Conservation (phyloP, 768 basidiomycete genomes). For the Boletus pseudopeckii region DNA sequence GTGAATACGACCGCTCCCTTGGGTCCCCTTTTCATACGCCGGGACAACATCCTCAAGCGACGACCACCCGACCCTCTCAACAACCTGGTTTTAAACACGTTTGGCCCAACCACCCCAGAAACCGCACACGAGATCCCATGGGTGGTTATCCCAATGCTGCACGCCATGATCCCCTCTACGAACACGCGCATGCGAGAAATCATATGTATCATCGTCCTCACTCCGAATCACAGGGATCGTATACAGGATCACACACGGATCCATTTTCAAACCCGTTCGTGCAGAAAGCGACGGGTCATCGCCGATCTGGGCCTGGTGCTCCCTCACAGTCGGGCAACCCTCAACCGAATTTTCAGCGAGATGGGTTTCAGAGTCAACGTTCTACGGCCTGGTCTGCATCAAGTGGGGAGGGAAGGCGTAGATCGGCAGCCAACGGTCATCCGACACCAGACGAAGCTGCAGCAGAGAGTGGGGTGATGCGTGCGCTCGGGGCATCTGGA, state of each 20-base stretch:
- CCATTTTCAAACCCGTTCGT: slow-evolving; percentile 27
- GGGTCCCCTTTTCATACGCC: slow-evolving; percentile 8
- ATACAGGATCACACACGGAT: slow-evolving; percentile 9
- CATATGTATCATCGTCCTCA: slow-evolving; percentile 1
- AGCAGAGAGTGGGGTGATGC: slow-evolving; percentile 24
- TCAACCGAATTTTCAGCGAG: background rate
- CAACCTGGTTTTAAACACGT: slow-evolving; percentile 24
- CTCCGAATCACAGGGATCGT: background rate
- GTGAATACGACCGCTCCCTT: slow-evolving; percentile 31
- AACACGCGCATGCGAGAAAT: slow-evolving; percentile 4
- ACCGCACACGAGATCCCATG: slow-evolving; percentile 16
- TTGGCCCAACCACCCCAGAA: slow-evolving; percentile 27
- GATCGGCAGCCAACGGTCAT: background rate
- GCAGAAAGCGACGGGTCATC: slow-evolving; percentile 27
- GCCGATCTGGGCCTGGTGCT: background rate
- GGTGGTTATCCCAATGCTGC: slow-evolving; percentile 7
- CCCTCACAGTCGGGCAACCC: background rate
- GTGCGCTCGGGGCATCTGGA: slow-evolving; percentile 28
- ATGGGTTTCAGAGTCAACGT: slow-evolving; percentile 3
- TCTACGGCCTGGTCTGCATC: slow-evolving; percentile 5
- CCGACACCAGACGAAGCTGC: slow-evolving; percentile 24
- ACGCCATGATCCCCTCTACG: slow-evolving; percentile 9
- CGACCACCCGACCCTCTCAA: slow-evolving; percentile 24
- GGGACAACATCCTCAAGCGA: slow-evolving; percentile 30
- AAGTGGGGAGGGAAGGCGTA: background rate